phyloP scores from a whole-genome alignment of 345 rosid genomes.

The Syzygium oleosum region DNA sequence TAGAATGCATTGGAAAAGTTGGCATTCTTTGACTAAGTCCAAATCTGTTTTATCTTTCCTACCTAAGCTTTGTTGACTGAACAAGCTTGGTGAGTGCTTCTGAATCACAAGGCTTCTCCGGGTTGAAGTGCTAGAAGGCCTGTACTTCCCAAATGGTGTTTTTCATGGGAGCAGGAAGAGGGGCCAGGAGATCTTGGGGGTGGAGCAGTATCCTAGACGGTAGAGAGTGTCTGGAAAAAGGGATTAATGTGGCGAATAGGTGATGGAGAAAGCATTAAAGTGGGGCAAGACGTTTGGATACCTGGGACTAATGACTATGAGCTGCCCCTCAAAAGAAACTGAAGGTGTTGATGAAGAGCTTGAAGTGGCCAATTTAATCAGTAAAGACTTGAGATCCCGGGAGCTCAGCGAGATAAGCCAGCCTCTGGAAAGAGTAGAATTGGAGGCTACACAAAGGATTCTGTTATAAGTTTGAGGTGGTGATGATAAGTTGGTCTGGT shows the following conservation, averaged over 20 bases:
- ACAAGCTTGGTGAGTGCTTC: background rate
- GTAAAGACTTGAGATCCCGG: background rate
- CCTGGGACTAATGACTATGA: background rate
- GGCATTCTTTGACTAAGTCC: background rate
- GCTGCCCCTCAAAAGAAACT: background rate
- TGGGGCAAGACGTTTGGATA: background rate
- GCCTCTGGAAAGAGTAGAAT: background rate
- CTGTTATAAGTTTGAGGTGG: background rate
- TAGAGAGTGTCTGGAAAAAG: background rate
- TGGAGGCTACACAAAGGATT: background rate
- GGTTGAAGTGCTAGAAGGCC: background rate
- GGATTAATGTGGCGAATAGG: background rate
- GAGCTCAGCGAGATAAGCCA: background rate
- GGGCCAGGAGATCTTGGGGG: background rate
- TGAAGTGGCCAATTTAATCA: background rate
- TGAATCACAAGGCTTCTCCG: background rate
- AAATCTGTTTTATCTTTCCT: background rate
- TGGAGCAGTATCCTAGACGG: background rate
- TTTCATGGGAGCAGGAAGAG: background rate
- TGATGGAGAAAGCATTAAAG: background rate
- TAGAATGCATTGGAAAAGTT: background rate
- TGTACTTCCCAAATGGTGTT: background rate
- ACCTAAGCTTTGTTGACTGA: background rate
- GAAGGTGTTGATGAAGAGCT: background rate
- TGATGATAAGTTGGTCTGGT: background rate